Percentiles rank a stretch among this genome's conserved stretches.
phyloP scores from a whole-genome alignment of 148 eudicot species.

The Amaranthus cruentus region DNA sequence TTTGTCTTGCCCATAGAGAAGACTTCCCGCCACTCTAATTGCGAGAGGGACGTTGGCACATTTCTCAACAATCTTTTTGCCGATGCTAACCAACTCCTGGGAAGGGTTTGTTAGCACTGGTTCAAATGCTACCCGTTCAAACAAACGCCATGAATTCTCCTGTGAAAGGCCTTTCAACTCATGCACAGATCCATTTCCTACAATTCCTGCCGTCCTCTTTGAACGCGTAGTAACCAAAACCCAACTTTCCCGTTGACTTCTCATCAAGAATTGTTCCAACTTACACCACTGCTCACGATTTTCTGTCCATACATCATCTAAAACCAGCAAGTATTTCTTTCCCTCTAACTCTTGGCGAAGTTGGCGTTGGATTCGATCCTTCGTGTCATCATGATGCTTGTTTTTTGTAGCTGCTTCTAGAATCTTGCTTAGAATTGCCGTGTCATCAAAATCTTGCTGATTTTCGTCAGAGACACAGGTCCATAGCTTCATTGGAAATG shows the following conservation, averaged over 20 bases:
- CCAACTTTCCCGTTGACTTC: constrained; percentile 1
- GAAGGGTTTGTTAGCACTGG: not conserved
- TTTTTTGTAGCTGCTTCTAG: not conserved
- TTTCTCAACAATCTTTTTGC: not conserved
- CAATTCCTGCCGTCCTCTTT: not conserved
- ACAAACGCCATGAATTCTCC: constrained; percentile 4
- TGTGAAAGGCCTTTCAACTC: constrained; percentile 2
- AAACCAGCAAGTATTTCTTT: not conserved
- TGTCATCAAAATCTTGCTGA: constrained; percentile 1
- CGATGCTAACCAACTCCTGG: not conserved
- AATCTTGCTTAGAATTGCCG: not conserved
- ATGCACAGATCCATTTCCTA: not conserved
- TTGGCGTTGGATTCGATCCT: not conserved
- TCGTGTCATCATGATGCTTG: not conserved
- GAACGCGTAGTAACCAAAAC: constrained; percentile 1
- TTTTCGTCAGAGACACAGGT: not conserved
- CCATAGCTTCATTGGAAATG: constrained; percentile 1
- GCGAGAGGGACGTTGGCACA: constrained; percentile 2
- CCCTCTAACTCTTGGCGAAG: not conserved
- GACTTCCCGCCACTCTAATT: constrained; percentile 4
- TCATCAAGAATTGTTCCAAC: not conserved
- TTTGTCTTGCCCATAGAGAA: constrained; percentile 1
- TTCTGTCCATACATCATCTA: constrained; percentile 7
- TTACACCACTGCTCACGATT: constrained; percentile 1
- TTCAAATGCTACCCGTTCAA: not conserved